Base-by-base conservation (phyloP, 2,329 filamentous ascomycete species). In the Colletotrichum scovillei region DNA sequence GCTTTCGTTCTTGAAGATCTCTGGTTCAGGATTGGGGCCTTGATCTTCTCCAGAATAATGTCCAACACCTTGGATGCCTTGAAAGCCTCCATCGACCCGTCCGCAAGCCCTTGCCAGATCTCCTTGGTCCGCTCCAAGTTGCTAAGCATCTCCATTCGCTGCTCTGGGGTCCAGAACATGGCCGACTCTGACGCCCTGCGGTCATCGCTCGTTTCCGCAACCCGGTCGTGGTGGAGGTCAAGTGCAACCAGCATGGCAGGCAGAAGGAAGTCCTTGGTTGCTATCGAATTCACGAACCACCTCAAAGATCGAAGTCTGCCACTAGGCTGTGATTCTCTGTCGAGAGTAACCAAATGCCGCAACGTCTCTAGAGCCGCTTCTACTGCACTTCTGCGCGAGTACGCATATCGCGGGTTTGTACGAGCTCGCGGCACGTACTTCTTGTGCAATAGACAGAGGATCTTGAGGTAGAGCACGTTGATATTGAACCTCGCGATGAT, bases 381-480 rank as follows among this genome's bases (percentile, higher is more conserved):
- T 53, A 98, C 92, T 75, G 95, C 97, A 26, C 92, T 93, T 53
- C 92, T 91, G 35, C 96, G 90, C 3, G 95, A 98, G 79, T 97
- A 94, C 9, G 92, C 90, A 79, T 97, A 98, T 9, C 95, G 90
- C 11, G 93, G 87, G 77, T 96, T 97, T 72, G 93, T 90, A 60
- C 93, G 88, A 5, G 95, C 94, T 72, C 92, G 90, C n/a, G 90
- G 87, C 71, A 98, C 88, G 81, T 97, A 98, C 75, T 95, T 95
- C 63, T 95, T 90, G 81, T 99, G 97, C 52, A 99, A 88, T 26
- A 98, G 90, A 78, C 95, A 97, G 78, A 97, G 89, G 22, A 95
- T 93, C 83, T 97, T 98, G 75, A 97, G 92, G 79, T 95, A 97
- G 5, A 98, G 84, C 63, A 97, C 92, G 74, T 97, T 94, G 38